Conservation (phyloP, 805 yeast species). For the Schwanniomyces vanrijiae region DNA sequence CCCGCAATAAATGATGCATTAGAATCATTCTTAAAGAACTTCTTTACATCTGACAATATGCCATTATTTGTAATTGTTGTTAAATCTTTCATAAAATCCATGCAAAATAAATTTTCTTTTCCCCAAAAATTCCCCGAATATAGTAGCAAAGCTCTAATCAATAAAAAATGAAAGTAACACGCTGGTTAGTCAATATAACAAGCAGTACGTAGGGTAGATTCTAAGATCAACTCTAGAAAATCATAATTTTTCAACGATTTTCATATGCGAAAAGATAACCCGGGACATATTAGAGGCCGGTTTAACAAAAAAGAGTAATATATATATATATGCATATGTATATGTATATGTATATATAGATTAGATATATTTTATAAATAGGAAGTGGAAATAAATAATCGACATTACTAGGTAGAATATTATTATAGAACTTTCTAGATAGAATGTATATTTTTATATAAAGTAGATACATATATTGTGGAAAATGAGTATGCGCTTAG, state of each 20-base stretch:
- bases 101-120: not conserved
- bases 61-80: not conserved
- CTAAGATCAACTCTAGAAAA: not conserved
- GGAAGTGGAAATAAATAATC: too few species aligned
- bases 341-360: too few species aligned
- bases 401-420: too few species aligned
- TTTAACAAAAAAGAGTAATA: not conserved
- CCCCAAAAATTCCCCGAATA: not conserved
- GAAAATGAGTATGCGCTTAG: not conserved
- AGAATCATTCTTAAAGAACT: constrained; percentile 44
- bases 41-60: constrained; percentile 13
- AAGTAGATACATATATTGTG: not conserved
- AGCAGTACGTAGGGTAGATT: not conserved
- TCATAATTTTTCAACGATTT: not conserved
- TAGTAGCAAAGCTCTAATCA: not conserved
- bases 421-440: too few species aligned
- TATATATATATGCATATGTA: too few species aligned
- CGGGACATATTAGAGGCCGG: not conserved
- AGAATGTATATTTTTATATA: too few species aligned
- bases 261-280: not conserved
- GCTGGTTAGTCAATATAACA: not conserved
- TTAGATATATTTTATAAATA: too few species aligned
- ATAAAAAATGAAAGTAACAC: not conserved
- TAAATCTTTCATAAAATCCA: not conserved
- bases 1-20: constrained; percentile 69